Conservation (phyloP, 192 early-diverging fungal genomes). For the Cetraspora pellucida region DNA sequence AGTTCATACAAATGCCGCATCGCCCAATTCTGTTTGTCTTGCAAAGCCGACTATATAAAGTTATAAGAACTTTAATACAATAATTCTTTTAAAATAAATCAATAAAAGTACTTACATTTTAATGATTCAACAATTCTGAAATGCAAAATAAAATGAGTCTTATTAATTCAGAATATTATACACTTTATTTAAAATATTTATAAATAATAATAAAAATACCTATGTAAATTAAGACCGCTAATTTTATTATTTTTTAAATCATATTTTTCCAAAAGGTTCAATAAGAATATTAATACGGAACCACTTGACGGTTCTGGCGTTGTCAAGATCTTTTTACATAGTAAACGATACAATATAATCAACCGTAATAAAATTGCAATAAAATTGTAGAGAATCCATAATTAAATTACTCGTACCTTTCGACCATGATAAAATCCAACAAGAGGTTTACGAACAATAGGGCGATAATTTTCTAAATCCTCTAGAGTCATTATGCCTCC, state of each 20-base stretch:
- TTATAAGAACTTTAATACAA: neutral
- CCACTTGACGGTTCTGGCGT: slow-evolving; percentile 80
- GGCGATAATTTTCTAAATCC: slow-evolving; percentile 72
- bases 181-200: neutral
- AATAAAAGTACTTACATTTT: slow-evolving; percentile 57
- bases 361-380: neutral
- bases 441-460: slow-evolving; percentile 60
- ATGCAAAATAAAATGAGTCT: neutral
- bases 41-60: slow-evolving; percentile 66
- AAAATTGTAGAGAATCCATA: neutral
- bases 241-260: slow-evolving; percentile 62
- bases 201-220: slow-evolving; percentile 26
- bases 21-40: slow-evolving; percentile 77
- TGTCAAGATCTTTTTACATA: slow-evolving; percentile 30
- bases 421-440: slow-evolving; percentile 78
- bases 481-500: slow-evolving; percentile 79
- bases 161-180: neutral
- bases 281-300: slow-evolving; percentile 75
- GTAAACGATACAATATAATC: neutral
- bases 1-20: slow-evolving; percentile 64
- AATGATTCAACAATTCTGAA: slow-evolving; percentile 74
- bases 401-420: slow-evolving; percentile 57
- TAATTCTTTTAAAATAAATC: neutral
- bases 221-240: slow-evolving; percentile 72
- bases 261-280: slow-evolving; percentile 88